Base-by-base conservation (phyloP, 1,139 yeast species). In the Candida tetrigidarum region DNA sequence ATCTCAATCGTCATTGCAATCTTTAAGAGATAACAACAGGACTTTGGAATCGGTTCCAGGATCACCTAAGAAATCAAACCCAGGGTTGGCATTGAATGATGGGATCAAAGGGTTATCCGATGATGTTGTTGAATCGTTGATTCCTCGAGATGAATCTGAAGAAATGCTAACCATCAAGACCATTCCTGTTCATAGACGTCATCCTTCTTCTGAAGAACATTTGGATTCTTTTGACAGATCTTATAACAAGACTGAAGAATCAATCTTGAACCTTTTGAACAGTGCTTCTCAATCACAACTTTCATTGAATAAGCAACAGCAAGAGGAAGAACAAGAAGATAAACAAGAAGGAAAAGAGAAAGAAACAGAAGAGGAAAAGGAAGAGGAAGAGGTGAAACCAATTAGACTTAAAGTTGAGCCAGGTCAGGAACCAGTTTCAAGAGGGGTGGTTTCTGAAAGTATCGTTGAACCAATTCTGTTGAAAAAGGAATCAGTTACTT, bases 21-120 rank as follows among this genome's bases (percentile, higher is more conserved):
- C 78, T 2, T 62, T 74, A 42, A 50, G 62, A 37, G 76, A 71
- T 28, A 57, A 62, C 20, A 74, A 72, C 50, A 57, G 78, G 40
- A 50, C 56, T 6, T 62, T 74, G 39, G 59, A 62, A 11, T 66
- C 74, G 1, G 53, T 60, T 5, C 50, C 52, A 8, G 58, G 59
- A 12, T 55, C 58, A 22, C 56, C 56, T 11, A 48, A 50, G 2
- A 53, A 54, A 12, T 50, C 60, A 3, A 55, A 59, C 19, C 60
- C 57, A 27, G 78, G 78, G 2, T 51, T 72, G 3, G 62, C 65
- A 46, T 57, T 74, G 45, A 70, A 69, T 49, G 78, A 74, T 52
- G 80, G 80, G 9, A 70, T 74, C 25, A 71, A 70, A 48, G 79
- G 79, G 1, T 69, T 74, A 44, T 59, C 77, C 1, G 76, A 73